Base-by-base conservation (phyloP, 1,284 basidiomycete species). In the Spongispora temasekensis region DNA sequence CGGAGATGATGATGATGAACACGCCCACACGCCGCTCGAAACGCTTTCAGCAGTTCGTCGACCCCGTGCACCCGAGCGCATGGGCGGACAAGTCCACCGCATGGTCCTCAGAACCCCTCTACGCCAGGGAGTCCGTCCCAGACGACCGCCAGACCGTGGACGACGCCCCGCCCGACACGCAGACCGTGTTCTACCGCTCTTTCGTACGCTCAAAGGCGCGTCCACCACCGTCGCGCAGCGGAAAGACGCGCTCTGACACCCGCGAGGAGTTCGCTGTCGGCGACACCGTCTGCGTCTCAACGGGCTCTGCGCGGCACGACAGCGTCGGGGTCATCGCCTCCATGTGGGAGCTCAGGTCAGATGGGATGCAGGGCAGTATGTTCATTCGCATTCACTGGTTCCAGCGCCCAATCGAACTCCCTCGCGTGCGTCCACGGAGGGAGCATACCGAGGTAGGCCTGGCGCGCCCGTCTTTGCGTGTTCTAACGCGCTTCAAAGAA, bases 361-460 rank as follows among this genome's bases (percentile, higher is more conserved):
- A 75, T 50, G 69, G 57, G 56, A 52, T 57, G 2, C 67, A 57
- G 25, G 44, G 56, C 32, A 78, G 74, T 56, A 83, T 85, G 76
- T 77, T 81, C 56, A 73, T 89, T 32, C 79, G 83, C 40, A 73
- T 91, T 32, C 89, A 90, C 64, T 91, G 89, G 89, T 91, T 91
- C 67, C 72, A 87, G 60, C 77, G 84, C 21, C 88, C 88, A 0
- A 73, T 74, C 0, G 85, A 91, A 68, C 76, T 91, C 56, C 81
- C 87, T 4, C 72, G 75, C 30, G 74, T 85, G 57, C 79, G 89
- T 31, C 83, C 82, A 1, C 82, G 81, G 63, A 79, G 86, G 51
- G 80, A 83, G 12, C 80, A 86, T 68, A 68, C 77, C 35, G 79
- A 86, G 74, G 89, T 89, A 57, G 46, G 79, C 74, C 40, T 5